These are phyloP conservation scores for Pythium chondricola DNA, from an alignment of 352 stramenopile species.

Conservation along the genomic window DNA sequence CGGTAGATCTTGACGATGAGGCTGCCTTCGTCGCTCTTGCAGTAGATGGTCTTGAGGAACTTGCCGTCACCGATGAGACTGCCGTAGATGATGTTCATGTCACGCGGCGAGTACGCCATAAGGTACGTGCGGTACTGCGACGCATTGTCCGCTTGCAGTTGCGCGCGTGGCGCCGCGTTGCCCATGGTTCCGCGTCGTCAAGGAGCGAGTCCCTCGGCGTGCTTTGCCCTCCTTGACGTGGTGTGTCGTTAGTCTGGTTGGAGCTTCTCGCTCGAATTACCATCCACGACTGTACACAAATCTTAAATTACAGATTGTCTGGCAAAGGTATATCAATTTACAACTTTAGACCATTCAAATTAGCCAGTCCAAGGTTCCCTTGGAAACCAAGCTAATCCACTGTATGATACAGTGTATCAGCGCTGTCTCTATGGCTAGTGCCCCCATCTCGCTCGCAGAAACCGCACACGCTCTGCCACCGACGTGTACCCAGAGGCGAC, in stretches of 20 bases:
- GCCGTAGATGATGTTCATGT: slow-evolving; percentile 84
- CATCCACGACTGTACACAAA: too few relatives aligned
- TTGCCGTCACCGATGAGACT: slow-evolving; percentile 85
- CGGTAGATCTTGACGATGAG: slow-evolving; percentile 88
- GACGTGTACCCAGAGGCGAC: slow-evolving; percentile 1
- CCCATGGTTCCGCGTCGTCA: slow-evolving; percentile 42
- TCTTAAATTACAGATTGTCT: too few relatives aligned
- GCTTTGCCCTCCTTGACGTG: too few relatives aligned
- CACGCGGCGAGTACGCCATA: slow-evolving; percentile 79
- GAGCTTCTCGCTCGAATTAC: too few relatives aligned
- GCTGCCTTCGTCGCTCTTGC: slow-evolving; percentile 80
- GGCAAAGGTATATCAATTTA: too few relatives aligned
- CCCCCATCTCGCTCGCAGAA: background rate
- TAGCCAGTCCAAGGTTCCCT: too few relatives aligned
- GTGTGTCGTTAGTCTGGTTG: too few relatives aligned
- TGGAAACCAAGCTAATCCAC: too few relatives aligned
- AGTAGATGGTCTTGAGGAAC: slow-evolving; percentile 87
- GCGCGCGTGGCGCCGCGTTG: slow-evolving; percentile 74
- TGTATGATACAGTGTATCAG: too few relatives aligned
- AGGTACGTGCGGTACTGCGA: slow-evolving; percentile 86
- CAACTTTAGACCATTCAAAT: too few relatives aligned
- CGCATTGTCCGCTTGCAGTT: slow-evolving; percentile 72
- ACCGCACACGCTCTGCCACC: background rate
- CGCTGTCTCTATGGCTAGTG: too few relatives aligned
- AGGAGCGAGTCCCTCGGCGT: too few relatives aligned